Conservation (phyloP, 2,329 filamentous ascomycete genomes). For the Tolypocladium capitatum region DNA sequence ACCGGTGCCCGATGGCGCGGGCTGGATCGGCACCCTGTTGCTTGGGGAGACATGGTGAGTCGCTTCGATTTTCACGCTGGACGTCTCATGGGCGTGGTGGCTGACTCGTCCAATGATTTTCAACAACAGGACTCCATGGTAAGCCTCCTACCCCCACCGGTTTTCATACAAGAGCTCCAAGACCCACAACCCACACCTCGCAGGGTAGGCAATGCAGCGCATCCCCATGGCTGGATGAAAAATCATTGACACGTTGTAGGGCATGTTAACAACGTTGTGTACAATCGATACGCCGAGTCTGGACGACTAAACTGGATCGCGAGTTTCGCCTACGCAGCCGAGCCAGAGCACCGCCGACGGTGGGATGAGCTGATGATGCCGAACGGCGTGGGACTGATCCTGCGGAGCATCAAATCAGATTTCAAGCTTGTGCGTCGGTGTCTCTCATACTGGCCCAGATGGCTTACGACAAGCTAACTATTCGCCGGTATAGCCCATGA, state of each 20-base stretch:
- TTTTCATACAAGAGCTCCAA: neutral
- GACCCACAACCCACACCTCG: slow-evolving; percentile 4
- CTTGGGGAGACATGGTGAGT: slow-evolving; percentile 76
- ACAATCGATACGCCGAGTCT: slow-evolving; percentile 73
- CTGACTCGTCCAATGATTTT: neutral
- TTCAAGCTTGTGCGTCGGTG: slow-evolving; percentile 65
- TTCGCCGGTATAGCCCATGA: slow-evolving; percentile 52
- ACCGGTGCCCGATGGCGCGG: slow-evolving; percentile 45
- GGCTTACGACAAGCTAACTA: neutral
- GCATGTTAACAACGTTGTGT: slow-evolving; percentile 80
- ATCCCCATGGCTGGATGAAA: too few species aligned
- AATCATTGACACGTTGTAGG: slow-evolving; percentile 8
- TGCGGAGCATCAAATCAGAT: slow-evolving; percentile 67
- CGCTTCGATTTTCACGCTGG: neutral
- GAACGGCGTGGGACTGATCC: slow-evolving; percentile 55
- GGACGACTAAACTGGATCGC: slow-evolving; percentile 66
- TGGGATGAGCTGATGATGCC: slow-evolving; percentile 62
- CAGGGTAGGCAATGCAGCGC: neutral
- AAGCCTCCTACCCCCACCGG: slow-evolving; percentile 11
- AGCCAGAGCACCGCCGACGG: slow-evolving; percentile 43
- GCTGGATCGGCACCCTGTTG: slow-evolving; percentile 52
- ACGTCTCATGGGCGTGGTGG: slow-evolving; percentile 2
- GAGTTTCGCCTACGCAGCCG: slow-evolving; percentile 51
- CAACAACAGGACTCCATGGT: slow-evolving; percentile 39
- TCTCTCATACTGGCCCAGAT: too few species aligned